These are phyloP conservation scores for Dryas integrifolia DNA, from an alignment of 331 rosid species.

Conservation along the genomic window DNA sequence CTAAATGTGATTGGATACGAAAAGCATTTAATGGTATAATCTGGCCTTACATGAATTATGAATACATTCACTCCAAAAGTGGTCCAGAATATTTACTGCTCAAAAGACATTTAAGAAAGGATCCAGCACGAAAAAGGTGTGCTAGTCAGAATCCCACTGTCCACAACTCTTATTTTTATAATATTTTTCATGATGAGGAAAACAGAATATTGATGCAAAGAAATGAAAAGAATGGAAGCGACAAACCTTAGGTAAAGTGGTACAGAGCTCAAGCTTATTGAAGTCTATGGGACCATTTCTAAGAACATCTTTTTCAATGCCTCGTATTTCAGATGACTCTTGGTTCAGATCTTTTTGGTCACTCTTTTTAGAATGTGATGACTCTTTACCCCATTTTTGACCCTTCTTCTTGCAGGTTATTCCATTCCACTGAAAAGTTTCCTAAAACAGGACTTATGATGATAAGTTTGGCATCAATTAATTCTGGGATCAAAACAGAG, in stretches of 20 bases:
- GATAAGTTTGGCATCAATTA: constrained; percentile 9
- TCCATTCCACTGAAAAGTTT: constrained; percentile 78
- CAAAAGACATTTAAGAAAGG: background rate
- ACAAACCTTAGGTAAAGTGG: constrained; percentile 70
- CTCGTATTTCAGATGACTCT: constrained; percentile 34
- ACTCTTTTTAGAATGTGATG: constrained; percentile 40
- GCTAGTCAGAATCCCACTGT: background rate
- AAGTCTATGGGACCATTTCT: constrained; percentile 45
- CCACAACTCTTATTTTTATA: background rate
- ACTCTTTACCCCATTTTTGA: constrained; percentile 92
- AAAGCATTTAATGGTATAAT: background rate
- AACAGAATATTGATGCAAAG: constrained; percentile 15
- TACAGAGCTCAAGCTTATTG: constrained; percentile 56
- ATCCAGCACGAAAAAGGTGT: background rate
- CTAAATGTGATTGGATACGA: background rate
- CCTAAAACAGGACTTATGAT: constrained; percentile 49
- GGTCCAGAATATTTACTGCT: background rate
- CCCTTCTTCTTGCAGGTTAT: constrained; percentile 87
- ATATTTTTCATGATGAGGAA: background rate
- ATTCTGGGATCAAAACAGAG: background rate
- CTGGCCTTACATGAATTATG: constrained; percentile 7
- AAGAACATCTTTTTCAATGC: constrained; percentile 37
- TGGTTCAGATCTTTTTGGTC: constrained; percentile 27
- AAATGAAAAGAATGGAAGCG: constrained; percentile 13
- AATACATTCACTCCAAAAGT: background rate